A percentile compares a stretch with the other conserved stretches of the same genome.
Conservation (phyloP, 2,329 filamentous ascomycete species). For the Periconia sp. region DNA sequence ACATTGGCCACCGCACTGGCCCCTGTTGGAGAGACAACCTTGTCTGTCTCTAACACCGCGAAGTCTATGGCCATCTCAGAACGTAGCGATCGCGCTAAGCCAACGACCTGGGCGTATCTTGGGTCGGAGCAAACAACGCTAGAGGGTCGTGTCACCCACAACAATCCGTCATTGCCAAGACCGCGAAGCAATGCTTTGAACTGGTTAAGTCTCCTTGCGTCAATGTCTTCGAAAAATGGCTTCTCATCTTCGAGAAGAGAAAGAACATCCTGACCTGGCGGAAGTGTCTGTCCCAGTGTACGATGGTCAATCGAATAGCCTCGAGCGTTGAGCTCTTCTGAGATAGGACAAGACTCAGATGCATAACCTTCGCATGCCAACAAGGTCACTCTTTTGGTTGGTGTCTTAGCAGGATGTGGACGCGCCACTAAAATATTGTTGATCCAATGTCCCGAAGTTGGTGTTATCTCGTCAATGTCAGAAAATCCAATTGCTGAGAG, state of each 20-base stretch:
- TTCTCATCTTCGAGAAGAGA: constrained; percentile 17
- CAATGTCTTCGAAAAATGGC: constrained; percentile 29
- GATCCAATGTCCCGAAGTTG: no score
- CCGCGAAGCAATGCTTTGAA: constrained; percentile 9
- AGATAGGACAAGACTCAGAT: not conserved
- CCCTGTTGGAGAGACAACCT: not conserved
- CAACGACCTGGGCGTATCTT: constrained; percentile 26
- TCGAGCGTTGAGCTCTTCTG: not conserved
- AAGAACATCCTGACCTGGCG: constrained; percentile 9
- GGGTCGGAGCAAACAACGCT: constrained; percentile 31
- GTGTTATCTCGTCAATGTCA: no score
- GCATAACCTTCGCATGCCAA: not conserved
- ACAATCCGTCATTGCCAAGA: constrained; percentile 11
- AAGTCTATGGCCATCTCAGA: constrained; percentile 28
- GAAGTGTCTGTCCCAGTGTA: constrained; percentile 18
- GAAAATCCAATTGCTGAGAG: not conserved
- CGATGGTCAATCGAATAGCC: not conserved
- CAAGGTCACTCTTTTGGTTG: not conserved
- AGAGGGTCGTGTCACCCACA: constrained; percentile 32
- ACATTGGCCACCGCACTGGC: constrained; percentile 1
- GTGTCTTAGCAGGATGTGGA: no score
- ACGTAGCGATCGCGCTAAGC: constrained; percentile 31
- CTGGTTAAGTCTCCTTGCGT: constrained; percentile 4
- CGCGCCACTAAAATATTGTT: no score
- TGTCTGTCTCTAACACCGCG: constrained; percentile 24